Conservation (phyloP, 192 early-diverging fungal species). For the Geosiphon pyriformis region DNA sequence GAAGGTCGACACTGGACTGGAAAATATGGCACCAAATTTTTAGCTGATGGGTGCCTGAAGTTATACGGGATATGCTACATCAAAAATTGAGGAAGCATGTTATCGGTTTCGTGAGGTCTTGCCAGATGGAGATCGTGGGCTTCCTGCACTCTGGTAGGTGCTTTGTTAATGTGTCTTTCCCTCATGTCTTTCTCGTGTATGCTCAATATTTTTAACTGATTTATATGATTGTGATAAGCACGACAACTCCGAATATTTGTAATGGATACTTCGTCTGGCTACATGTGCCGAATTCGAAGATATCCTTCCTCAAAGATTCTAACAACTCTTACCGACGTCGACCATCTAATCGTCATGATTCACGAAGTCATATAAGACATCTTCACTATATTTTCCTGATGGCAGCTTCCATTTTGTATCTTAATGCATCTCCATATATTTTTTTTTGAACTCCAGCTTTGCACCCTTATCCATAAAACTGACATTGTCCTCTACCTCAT, state of each 20-base stretch:
- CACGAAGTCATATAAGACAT: slow-evolving; percentile 12
- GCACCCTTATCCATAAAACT: neutral
- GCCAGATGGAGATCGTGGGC: slow-evolving; percentile 19
- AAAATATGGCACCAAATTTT: slow-evolving; percentile 11
- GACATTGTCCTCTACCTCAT: neutral
- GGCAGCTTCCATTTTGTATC: slow-evolving; percentile 6
- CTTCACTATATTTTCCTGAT: neutral
- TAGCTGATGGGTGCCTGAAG: slow-evolving; percentile 18
- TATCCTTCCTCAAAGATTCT: too few relatives aligned
- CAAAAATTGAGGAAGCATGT: slow-evolving; percentile 19
- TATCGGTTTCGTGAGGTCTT: slow-evolving; percentile 8
- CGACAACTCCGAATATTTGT: too few relatives aligned
- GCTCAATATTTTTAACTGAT: too few relatives aligned
- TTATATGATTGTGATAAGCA: too few relatives aligned
- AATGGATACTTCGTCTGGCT: too few relatives aligned
- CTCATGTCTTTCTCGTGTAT: too few relatives aligned
- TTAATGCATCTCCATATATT: neutral
- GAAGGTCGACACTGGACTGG: slow-evolving; percentile 14
- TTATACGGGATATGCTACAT: slow-evolving; percentile 8
- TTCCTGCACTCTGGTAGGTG: slow-evolving; percentile 23
- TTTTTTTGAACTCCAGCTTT: neutral
- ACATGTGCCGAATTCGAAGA: too few relatives aligned
- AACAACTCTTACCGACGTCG: too few relatives aligned
- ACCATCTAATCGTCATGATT: too few relatives aligned
- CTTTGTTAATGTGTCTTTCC: too few relatives aligned